phyloP scores from a whole-genome alignment of 306 rosid genomes.

The Trifolium pratense region DNA sequence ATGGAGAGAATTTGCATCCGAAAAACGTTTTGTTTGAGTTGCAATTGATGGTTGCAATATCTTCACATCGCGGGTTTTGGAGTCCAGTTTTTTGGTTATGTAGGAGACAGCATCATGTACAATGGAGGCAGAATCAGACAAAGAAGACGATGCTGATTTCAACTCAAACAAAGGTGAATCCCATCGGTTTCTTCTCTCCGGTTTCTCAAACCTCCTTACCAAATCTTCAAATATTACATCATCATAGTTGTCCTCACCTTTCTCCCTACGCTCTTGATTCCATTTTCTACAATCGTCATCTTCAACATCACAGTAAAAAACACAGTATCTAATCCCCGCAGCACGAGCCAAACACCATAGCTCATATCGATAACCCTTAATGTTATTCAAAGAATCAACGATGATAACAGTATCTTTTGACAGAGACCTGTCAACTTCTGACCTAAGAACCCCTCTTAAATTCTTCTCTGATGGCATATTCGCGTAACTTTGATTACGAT shows the following conservation, averaged over 20 bases:
- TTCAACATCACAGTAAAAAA: conserved; percentile 76
- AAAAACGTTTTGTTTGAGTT: conserved; percentile 68
- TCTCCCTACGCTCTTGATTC: conserved; percentile 79
- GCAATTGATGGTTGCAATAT: conserved; percentile 92
- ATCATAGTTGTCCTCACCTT: conserved; percentile 63
- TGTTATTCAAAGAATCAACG: conserved; percentile 85
- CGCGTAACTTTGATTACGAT: conserved; percentile 82
- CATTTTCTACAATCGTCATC: conserved; percentile 71
- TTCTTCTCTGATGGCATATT: conserved; percentile 91
- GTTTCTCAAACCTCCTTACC: conserved; percentile 84
- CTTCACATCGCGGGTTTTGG: conserved; percentile 82
- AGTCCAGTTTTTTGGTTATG: conserved; percentile 75
- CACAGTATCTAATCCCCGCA: conserved; percentile 84
- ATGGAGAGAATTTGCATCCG: conserved; percentile 81
- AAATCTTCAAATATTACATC: conserved; percentile 81
- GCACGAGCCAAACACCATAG: conserved; percentile 98
- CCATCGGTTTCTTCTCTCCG: conserved; percentile 89
- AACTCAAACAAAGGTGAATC: conserved; percentile 91
- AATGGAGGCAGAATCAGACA: conserved; percentile 50
- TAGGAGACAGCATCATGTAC: conserved; percentile 58
- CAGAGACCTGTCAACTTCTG: conserved; percentile 87
- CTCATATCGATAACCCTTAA: conserved; percentile 93
- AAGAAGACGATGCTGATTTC: conserved; percentile 40
- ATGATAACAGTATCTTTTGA: conserved; percentile 73
- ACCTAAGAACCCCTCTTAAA: conserved; percentile 86